A percentile compares a stretch with the other conserved stretches of the same genome.
These are phyloP conservation scores for Fusarium globosum DNA, from an alignment of 2,329 filamentous ascomycete species.

Conservation along the genomic window DNA sequence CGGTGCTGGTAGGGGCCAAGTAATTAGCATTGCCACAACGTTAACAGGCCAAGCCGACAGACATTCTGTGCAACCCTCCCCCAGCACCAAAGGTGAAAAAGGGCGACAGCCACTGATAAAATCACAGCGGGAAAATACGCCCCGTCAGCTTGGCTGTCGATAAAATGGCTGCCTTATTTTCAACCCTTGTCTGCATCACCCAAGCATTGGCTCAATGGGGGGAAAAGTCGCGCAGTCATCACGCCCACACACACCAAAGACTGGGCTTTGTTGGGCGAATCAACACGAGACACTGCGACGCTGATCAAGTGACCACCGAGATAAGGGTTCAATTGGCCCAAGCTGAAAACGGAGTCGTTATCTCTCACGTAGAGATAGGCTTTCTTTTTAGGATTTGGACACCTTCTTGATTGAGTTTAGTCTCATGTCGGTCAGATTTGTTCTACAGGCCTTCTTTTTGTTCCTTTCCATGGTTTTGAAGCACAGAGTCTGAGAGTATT, in stretches of 20 bases:
- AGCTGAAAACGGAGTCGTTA: not conserved
- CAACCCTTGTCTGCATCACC: not conserved
- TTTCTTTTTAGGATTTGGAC: not conserved
- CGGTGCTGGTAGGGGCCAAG: not conserved
- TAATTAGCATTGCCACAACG: conserved; percentile 2
- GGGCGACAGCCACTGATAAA: not conserved
- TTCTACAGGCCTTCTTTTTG: conserved; percentile 6
- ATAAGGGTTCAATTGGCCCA: not conserved
- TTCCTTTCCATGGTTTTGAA: not conserved
- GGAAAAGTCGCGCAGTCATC: conserved; percentile 12
- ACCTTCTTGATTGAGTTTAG: conserved; percentile 6
- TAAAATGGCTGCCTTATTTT: conserved; percentile 10
- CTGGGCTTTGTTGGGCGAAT: not conserved
- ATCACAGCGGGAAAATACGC: not conserved
- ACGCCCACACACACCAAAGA: not conserved
- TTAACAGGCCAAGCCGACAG: not conserved
- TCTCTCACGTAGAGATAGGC: not conserved
- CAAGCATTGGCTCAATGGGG: not conserved
- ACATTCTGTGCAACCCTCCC: not conserved
- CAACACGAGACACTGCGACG: not conserved
- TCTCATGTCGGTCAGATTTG: not conserved
- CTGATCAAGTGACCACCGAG: not conserved
- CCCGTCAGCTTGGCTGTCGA: not conserved
- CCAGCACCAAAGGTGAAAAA: not conserved
- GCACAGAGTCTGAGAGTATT: not conserved